Evolutionary conservation across 257 asterid genomes (phyloP).

Genomic region (Coffea eugenioides): DNA sequence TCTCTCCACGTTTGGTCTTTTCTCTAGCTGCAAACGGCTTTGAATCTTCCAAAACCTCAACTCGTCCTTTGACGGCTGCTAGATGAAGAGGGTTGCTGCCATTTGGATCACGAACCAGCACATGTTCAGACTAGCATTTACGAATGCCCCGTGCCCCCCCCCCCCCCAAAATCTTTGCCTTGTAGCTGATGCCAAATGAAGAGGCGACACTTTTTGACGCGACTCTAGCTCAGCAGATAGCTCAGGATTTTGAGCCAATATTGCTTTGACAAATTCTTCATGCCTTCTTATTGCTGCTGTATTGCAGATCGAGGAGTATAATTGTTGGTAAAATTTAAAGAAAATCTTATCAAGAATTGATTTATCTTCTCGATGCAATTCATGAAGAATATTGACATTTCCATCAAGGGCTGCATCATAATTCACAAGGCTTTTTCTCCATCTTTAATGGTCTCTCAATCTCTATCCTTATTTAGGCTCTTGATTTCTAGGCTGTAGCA

Average conservation of each 20-base stretch:
- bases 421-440: background rate
- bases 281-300: conserved; percentile 8
- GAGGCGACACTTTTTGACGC: background rate
- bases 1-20: background rate
- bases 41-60: conserved; percentile 4
- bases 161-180: too few species aligned
- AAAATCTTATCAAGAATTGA: conserved; percentile 1
- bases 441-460: background rate
- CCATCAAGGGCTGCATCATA: conserved; percentile 19
- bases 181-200: conserved; percentile 15
- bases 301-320: conserved; percentile 10
- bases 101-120: background rate
- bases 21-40: conserved; percentile 10
- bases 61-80: conserved; percentile 21
- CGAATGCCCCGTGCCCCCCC: background rate
- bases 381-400: background rate
- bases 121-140: background rate
- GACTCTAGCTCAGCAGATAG: conserved; percentile 5
- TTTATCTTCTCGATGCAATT: conserved; percentile 3
- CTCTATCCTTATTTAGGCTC: background rate
- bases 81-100: conserved; percentile 19
- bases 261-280: background rate
- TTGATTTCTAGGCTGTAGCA: too few species aligned
- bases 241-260: background rate
- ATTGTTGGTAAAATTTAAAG: too few species aligned